Base-by-base conservation (phyloP, 306 rosid genomes). In the peach (Prunus persica) region DNA sequence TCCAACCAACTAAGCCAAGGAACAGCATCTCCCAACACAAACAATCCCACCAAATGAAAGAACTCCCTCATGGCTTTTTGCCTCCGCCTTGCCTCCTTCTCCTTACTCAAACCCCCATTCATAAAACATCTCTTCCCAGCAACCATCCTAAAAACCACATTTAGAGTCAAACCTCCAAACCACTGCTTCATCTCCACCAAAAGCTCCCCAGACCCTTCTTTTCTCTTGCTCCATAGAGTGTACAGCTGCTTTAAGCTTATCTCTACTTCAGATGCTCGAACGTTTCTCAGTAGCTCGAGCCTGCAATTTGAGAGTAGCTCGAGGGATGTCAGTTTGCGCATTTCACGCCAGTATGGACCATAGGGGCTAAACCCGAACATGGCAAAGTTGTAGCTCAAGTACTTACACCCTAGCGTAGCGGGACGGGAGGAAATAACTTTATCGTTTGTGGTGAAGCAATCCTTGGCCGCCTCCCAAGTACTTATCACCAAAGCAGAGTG, bases 401-500 rank as follows among this genome's bases (percentile, higher is more conserved):
- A 32, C 22, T 84, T 74, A 5, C 32, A 24, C 2, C 19, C 73
- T 0, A 65, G 1, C 6, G 11, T 12, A 3, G 67, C 61, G 11
- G 88, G 88, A 3, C 88, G 87, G 5, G 73, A 71, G 22, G 81
- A 76, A 24, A 82, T 45, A 41, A 68, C 80, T 1, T 20, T 27
- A 57, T 84, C 89, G n/a, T 83, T 65, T 8, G 76, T 69, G 55
- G 88, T 80, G 79, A 47, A 88, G 65, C 92, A 88, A 2, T 87
- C 85, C 55, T 77, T 87, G 1, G 90, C 88, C 4, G 64, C n/a
- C 43, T 82, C 83, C 79, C 81, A 84, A 41, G 75, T 67, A 24
- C 50, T 87, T 6, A 87, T 25, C 18, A n/a, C n/a, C n/a, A n/a
- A n/a, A n/a, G n/a, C n/a, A n/a, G n/a, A n/a, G n/a, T n/a, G n/a